Base-by-base conservation (phyloP, 176 grass and related monocot genomes). In the Oropetium thomaeum region DNA sequence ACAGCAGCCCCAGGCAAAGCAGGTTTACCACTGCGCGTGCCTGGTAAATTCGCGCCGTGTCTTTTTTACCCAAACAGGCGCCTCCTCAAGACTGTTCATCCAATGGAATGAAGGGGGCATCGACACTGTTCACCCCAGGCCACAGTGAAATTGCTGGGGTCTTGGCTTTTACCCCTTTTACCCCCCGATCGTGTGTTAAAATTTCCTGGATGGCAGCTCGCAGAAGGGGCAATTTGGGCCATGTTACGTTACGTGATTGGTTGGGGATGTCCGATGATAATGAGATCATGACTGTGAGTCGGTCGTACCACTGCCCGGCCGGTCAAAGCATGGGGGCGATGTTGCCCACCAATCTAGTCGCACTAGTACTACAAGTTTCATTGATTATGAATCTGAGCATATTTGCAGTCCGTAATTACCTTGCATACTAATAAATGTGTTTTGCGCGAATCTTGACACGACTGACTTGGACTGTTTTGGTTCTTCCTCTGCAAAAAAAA, bases 271-370 rank as follows among this genome's bases (percentile, higher is more conserved):
- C 31, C 75, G 75, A 80, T 76, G 30, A 27, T 44, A 58, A 27
- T 44, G 47, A 65, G 75, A 67, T 82, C 64, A 73, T 64, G 72
- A 74, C 72, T 5, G 38, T n/a, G 61, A 23, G 40, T 31, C 8
- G 59, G 40, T 31, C 8, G 59, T 65, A 27, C 42, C 19, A 5
- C 31, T 17, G 3, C 41, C 72, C 11, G 12, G 58, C 47, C 62
- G 81, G 91, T 93, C 87, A 90, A 93, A 93, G 74, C 87, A 65
- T 80, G 49, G 78, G 78, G 43, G 54, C 45, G 32, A 78, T 67
- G 70, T 69, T 77, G 70, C 66, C 83, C 58, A 74, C 83, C 58
- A 74, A 70, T 77, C n/a, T 42, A 73, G 31, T 44, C 40, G 76
- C 30, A 83, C 83, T 79, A 10, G 23, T 23, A 1, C 10, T n/a